A percentile compares a stretch with the other conserved stretches of the same genome.
Evolutionary conservation across 176 grass and related monocot genomes (phyloP).

Genomic region (Pontederia crassipes): DNA sequence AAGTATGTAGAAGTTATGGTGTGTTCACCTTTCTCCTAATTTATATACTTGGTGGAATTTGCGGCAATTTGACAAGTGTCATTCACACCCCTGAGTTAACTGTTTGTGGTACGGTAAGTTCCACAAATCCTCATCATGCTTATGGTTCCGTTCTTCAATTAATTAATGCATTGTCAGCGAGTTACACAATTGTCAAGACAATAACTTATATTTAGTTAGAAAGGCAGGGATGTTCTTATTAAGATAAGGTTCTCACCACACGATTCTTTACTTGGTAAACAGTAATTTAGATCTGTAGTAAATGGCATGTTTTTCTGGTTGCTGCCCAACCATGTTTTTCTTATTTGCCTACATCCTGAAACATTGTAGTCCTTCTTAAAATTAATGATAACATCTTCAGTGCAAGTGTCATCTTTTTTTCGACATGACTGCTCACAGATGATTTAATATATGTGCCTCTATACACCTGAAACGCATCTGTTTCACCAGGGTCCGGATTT

Average conservation of each 20-base stretch:
- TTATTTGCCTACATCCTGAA: too few species aligned
- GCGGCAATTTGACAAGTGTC: conserved; percentile 69
- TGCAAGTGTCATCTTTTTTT: too few species aligned
- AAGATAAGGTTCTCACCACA: too few species aligned
- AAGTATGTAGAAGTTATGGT: conserved; percentile 56
- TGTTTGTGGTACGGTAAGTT: conserved; percentile 75
- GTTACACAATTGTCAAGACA: not conserved
- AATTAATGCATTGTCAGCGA: not conserved
- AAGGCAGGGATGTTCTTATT: too few species aligned
- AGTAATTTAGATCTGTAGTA: not conserved
- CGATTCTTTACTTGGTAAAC: not conserved
- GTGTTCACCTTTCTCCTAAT: conserved; percentile 65
- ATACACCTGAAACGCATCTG: conserved; percentile 6
- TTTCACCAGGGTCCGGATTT: conserved; percentile 54
- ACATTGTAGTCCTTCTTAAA: too few species aligned
- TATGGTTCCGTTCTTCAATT: not conserved
- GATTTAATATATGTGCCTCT: conserved; percentile 7
- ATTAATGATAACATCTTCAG: too few species aligned
- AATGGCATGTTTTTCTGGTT: not conserved
- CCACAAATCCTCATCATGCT: not conserved
- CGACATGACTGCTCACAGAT: not conserved
- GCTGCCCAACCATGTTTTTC: too few species aligned
- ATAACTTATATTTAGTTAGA: too few species aligned
- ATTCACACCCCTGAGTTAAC: conserved; percentile 73
- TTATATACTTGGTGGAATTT: conserved; percentile 75